Base-by-base conservation (phyloP, 306 rosid genomes). In the Urtica urens region DNA sequence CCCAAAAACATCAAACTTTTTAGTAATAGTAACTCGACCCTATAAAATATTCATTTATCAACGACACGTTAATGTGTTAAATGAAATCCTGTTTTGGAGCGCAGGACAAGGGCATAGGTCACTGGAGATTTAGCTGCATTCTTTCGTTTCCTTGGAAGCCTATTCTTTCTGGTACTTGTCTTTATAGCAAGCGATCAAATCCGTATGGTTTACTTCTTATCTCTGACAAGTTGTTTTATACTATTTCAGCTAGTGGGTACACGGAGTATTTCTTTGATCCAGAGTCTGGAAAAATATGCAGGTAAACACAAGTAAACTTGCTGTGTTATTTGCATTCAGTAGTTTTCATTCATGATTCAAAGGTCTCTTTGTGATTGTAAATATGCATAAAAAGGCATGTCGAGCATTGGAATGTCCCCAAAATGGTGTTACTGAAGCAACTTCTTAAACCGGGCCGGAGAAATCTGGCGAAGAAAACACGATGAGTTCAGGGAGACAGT, bases 331-430 rank as follows among this genome's bases (percentile, higher is more conserved):
- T n/a, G n/a, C n/a, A n/a, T n/a, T n/a, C n/a, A n/a, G 38, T 33
- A 13, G 15, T 39, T 46, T 39, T 51, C 50, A 22, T 52, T 8
- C 39, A 9, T 41, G 19, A 49, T 53, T 58, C 16, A 4, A 33
- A 40, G 23, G 26, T 43, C 26, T 74, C 6, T 45, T 29, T 24
- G 1, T 25, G 30, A n/a, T 35, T 31, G n/a, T n/a, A 35, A 1
- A 35, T 10, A 35, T 35, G 14, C 10, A 16, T 56, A 64, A 18
- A 3, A 1, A 51, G 96, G 78, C 93, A 88, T 57, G 82, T 74
- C 52, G 96, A 88, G 78, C 81, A 80, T 42, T 88, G 96, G 96
- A 88, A 88, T 65, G 96, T 88, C 60, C 96, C 93, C 1, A 88
- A 88, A 70, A 72, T 67, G 90, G 83, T 85, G 49, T 65, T 88